Evolutionary conservation across 23 red algal genomes (phyloP).

Genomic region (Cyanidiococcus yangmingshanensis): DNA sequence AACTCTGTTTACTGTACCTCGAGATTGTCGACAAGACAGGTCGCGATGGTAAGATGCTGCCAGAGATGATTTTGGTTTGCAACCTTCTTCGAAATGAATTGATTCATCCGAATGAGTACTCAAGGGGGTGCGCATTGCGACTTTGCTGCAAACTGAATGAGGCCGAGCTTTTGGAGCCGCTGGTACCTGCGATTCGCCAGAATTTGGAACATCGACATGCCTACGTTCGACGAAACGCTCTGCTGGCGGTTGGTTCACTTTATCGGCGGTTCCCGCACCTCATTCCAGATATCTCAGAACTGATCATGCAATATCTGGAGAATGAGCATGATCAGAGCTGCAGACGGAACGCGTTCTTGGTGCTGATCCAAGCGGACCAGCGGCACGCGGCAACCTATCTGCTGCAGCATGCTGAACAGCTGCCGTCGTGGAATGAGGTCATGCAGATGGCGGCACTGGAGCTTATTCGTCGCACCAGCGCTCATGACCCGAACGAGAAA

Average conservation of each 20-base stretch:
- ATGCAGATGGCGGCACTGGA: constrained; percentile 78
- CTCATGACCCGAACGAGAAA: constrained; percentile 66
- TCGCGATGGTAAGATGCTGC: constrained; percentile 79
- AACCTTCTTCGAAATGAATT: constrained; percentile 98
- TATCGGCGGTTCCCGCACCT: constrained; percentile 83
- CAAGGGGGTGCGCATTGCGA: constrained; percentile 74
- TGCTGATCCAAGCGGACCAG: constrained; percentile 74
- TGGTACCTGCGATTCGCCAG: constrained; percentile 81
- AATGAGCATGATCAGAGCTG: constrained; percentile 72
- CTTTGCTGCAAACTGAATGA: constrained; percentile 97
- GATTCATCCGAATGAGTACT: constrained; percentile 92
- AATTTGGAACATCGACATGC: constrained; percentile 90
- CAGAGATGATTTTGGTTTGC: constrained; percentile 97
- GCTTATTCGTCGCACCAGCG: constrained; percentile 62
- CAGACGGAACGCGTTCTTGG: constrained; percentile 76
- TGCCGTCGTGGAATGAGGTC: constrained; percentile 70
- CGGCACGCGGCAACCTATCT: constrained; percentile 75
- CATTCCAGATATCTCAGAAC: constrained; percentile 79
- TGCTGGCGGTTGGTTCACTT: constrained; percentile 64
- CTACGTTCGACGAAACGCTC: constrained; percentile 91
- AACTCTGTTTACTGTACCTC: constrained; percentile 78
- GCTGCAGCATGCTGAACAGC: constrained; percentile 42
- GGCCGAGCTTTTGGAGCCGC: constrained; percentile 83
- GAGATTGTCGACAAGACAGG: constrained; percentile 88
- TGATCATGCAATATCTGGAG: constrained; percentile 59